Percentiles rank a stretch among this genome's conserved stretches.
These are phyloP conservation scores for Chimonanthus praecox DNA, from an alignment of 164 flowering plant genomes.

Conservation along the genomic window DNA sequence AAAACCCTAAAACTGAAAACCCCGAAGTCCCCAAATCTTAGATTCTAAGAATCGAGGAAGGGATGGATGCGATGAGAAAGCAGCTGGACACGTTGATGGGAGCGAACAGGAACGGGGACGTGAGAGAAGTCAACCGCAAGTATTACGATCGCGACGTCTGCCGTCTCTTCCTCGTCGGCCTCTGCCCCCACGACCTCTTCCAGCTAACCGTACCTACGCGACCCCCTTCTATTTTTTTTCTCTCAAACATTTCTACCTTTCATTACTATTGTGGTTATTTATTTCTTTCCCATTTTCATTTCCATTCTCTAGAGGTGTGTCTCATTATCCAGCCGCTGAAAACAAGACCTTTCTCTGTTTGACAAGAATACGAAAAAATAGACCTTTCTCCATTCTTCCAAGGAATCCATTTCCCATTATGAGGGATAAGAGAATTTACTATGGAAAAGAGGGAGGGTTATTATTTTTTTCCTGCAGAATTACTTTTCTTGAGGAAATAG, in stretches of 20 bases:
- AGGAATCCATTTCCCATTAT: too few relatives aligned
- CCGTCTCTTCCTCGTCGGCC: constrained; percentile 87
- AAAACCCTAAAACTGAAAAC: not conserved
- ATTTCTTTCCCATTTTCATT: not conserved
- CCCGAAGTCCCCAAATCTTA: constrained; percentile 2
- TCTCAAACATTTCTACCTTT: too few relatives aligned
- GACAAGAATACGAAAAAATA: too few relatives aligned
- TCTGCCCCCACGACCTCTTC: constrained; percentile 98
- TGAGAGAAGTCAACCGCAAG: constrained; percentile 80
- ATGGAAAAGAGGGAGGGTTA: too few relatives aligned
- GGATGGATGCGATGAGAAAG: constrained; percentile 92
- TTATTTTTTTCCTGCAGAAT: too few relatives aligned
- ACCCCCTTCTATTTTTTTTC: too few relatives aligned
- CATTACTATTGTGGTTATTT: too few relatives aligned
- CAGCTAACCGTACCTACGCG: constrained; percentile 61
- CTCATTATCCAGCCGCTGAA: too few relatives aligned
- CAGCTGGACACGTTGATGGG: constrained; percentile 96
- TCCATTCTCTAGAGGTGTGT: not conserved
- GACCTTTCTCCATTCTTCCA: too few relatives aligned
- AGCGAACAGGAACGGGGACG: constrained; percentile 94
- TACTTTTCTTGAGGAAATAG: too few relatives aligned
- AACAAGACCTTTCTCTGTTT: too few relatives aligned
- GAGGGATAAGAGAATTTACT: too few relatives aligned
- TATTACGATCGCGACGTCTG: constrained; percentile 98
- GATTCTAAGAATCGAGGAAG: not conserved